These are phyloP conservation scores for Chenopodium quinoa DNA, from an alignment of 148 eudicot genomes.

Conservation along the genomic window DNA sequence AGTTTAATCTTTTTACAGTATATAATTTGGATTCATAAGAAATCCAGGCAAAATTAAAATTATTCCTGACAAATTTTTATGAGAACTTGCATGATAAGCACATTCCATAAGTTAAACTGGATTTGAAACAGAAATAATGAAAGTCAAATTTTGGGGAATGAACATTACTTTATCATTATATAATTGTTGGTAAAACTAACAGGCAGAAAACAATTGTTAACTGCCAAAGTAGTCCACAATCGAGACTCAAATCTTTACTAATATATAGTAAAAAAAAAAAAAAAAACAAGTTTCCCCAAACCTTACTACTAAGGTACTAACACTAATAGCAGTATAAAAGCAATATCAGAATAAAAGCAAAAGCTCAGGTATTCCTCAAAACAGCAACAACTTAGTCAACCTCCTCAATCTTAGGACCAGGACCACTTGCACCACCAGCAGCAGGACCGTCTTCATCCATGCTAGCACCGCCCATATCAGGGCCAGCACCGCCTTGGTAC, in stretches of 20 bases:
- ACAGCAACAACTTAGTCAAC: constrained; percentile 36
- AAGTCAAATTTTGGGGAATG: neutral
- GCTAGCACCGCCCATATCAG: constrained; percentile 32
- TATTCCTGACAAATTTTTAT: too few species aligned
- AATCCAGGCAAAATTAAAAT: too few species aligned
- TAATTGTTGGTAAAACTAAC: neutral
- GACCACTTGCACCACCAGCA: constrained; percentile 33
- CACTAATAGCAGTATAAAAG: neutral
- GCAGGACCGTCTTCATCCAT: constrained; percentile 55
- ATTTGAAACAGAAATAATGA: neutral
- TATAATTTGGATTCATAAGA: too few species aligned
- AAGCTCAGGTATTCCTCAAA: neutral
- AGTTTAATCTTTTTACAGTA: too few species aligned
- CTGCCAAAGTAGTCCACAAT: neutral
- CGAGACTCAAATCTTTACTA: too few species aligned
- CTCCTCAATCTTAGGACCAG: constrained; percentile 61
- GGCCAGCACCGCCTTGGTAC: constrained; percentile 39
- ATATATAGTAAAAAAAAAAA: neutral
- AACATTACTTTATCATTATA: neutral
- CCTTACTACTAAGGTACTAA: neutral
- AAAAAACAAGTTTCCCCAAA: neutral
- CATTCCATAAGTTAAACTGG: too few species aligned
- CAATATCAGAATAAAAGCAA: neutral
- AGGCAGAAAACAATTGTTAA: neutral
- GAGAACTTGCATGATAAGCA: too few species aligned